phyloP scores from a whole-genome alignment of 805 yeast genomes.

The Saccharomycodes ludwigii region DNA sequence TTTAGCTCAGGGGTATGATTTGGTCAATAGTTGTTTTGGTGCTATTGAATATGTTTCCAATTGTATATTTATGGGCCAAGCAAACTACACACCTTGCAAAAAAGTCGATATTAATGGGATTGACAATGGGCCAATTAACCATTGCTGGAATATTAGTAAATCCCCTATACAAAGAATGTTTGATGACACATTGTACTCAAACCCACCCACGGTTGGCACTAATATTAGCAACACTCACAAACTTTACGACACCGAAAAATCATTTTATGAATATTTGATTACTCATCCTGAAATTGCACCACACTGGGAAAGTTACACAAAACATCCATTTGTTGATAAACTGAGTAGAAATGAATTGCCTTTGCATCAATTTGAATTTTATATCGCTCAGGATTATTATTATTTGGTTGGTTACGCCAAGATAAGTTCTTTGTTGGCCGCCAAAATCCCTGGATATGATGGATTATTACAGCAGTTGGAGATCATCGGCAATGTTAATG shows the following conservation, averaged over 20 bases:
- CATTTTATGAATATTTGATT: slow-evolving; percentile 40
- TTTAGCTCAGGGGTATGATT: slow-evolving; percentile 40
- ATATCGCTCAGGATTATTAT: slow-evolving; percentile 46
- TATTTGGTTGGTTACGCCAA: slow-evolving; percentile 59
- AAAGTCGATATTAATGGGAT: slow-evolving; percentile 23
- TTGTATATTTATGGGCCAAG: slow-evolving; percentile 43
- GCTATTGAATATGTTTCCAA: slow-evolving; percentile 56
- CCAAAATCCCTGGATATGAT: slow-evolving; percentile 43
- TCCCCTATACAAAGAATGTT: too few species aligned
- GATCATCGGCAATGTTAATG: slow-evolving; percentile 38
- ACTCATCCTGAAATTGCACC: slow-evolving; percentile 42
- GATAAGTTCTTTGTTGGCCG: slow-evolving; percentile 51
- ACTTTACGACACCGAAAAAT: too few species aligned
- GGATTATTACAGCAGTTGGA: slow-evolving; percentile 38
- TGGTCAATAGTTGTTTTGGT: slow-evolving; percentile 38
- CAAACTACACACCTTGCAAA: too few species aligned
- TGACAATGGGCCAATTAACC: slow-evolving; percentile 72
- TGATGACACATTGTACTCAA: too few species aligned
- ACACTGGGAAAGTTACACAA: slow-evolving; percentile 44
- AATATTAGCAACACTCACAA: slow-evolving; percentile 8
- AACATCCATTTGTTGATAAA: slow-evolving; percentile 48
- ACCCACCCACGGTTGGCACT: slow-evolving; percentile 4
- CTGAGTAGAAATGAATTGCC: slow-evolving; percentile 42
- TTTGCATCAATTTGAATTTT: slow-evolving; percentile 38
- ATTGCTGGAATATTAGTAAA: too few species aligned